Conservation (phyloP, 73 alveolate genomes). For the Blepharisma japonicum region DNA sequence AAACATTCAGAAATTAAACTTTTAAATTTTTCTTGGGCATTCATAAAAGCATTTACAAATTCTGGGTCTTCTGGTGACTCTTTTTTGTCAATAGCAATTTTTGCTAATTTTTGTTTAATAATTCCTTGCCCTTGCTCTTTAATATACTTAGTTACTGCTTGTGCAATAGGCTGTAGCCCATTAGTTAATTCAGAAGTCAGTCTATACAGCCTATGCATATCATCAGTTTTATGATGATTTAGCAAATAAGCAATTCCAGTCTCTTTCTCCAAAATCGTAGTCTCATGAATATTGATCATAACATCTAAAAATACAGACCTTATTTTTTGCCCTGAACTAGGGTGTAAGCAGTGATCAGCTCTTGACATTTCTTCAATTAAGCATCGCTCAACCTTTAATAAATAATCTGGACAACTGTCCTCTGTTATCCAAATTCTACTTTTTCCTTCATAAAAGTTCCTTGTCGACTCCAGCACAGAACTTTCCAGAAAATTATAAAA, state of each 20-base stretch:
- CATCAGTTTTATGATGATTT: constrained; percentile 32
- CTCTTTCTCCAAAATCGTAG: constrained; percentile 38
- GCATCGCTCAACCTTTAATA: constrained; percentile 33
- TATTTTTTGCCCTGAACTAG: constrained; percentile 29
- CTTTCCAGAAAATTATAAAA: neutral
- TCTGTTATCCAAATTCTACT: constrained; percentile 10
- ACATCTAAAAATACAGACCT: constrained; percentile 21
- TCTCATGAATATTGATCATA: constrained; percentile 17
- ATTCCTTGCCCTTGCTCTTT: constrained; percentile 35
- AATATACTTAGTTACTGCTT: constrained; percentile 35
- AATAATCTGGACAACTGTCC: constrained; percentile 40
- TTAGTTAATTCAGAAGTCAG: constrained; percentile 24
- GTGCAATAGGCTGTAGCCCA: constrained; percentile 37
- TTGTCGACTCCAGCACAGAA: constrained; percentile 1
- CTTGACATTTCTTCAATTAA: constrained; percentile 36
- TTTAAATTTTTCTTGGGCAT: constrained; percentile 31
- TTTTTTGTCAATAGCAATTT: constrained; percentile 31
- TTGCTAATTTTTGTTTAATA: constrained; percentile 26
- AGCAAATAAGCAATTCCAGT: constrained; percentile 48
- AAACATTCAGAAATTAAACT: constrained; percentile 42
- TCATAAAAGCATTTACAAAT: constrained; percentile 37
- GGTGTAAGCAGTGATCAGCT: constrained; percentile 19
- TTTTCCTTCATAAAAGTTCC: constrained; percentile 30
- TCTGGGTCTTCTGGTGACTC: constrained; percentile 38
- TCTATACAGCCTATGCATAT: constrained; percentile 30